Conservation (phyloP, 2,329 filamentous ascomycete species). For the Aspergillus sergii region DNA sequence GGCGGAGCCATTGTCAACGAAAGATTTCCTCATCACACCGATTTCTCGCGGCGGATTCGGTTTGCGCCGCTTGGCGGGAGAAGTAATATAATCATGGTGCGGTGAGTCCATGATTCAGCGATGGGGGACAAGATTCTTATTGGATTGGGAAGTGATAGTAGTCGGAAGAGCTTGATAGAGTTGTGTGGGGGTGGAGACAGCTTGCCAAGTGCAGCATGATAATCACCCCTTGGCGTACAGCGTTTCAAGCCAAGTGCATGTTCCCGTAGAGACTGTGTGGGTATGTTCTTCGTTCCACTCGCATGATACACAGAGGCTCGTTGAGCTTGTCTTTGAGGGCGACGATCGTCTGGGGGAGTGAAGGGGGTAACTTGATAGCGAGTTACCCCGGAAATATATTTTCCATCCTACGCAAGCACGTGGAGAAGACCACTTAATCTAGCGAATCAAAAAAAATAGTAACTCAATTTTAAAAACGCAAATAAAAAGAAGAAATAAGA, state of each 20-base stretch:
- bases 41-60: constrained; percentile 42
- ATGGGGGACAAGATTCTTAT: neutral
- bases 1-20: constrained; percentile 48
- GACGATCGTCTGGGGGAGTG: neutral
- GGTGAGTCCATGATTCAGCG: constrained; percentile 10
- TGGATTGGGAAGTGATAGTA: neutral
- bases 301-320: neutral
- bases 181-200: constrained; percentile 1
- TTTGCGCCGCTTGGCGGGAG: constrained; percentile 32
- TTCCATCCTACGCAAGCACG: neutral
- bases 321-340: neutral
- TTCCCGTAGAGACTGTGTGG: neutral
- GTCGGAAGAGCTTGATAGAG: neutral
- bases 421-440: neutral
- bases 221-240: neutral
- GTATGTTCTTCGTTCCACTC: neutral
- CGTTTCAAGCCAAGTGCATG: neutral
- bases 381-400: neutral
- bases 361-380: neutral
- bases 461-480: neutral
- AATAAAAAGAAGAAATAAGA: neutral
- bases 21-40: constrained; percentile 56
- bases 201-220: neutral
- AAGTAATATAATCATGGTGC: constrained; percentile 12
- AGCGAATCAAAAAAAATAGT: too few species aligned